phyloP scores from a whole-genome alignment of 108 stramenopile species.

The Bacterosira constricta region DNA sequence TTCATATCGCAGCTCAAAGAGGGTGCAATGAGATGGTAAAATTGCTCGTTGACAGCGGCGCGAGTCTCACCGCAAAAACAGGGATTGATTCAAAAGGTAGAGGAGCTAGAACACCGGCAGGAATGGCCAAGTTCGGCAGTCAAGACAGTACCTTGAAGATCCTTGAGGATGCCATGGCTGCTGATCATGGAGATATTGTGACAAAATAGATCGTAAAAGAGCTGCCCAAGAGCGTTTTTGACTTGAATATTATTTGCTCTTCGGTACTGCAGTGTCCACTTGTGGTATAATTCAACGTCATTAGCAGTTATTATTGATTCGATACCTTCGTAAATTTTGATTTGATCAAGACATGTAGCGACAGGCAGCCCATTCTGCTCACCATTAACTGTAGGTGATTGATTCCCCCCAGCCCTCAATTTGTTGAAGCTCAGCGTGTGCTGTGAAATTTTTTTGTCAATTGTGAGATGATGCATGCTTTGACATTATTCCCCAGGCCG shows the following conservation, averaged over 20 bases:
- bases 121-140: constrained; percentile 24
- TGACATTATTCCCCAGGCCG: too few species aligned
- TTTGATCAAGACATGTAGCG: too few species aligned
- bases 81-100: constrained; percentile 25
- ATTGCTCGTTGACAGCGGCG: constrained; percentile 20
- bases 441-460: background rate
- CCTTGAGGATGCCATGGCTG: constrained; percentile 3
- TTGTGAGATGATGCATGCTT: background rate
- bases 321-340: too few species aligned
- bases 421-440: too few species aligned
- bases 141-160: background rate
- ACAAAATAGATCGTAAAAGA: constrained; percentile 20
- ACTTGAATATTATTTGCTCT: too few species aligned
- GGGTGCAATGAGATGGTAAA: constrained; percentile 13
- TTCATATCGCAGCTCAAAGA: constrained; percentile 37
- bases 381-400: too few species aligned
- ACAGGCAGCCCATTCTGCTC: too few species aligned
- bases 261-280: too few species aligned
- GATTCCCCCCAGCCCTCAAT: too few species aligned
- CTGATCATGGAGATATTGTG: constrained; percentile 13
- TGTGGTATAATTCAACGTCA: too few species aligned
- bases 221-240: too few species aligned
- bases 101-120: constrained; percentile 18
- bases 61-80: background rate
- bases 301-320: too few species aligned